A percentile compares a stretch with the other conserved stretches of the same genome.
Evolutionary conservation across 352 stramenopile genomes (phyloP).

Genomic region (Phytophthora ramorum): DNA sequence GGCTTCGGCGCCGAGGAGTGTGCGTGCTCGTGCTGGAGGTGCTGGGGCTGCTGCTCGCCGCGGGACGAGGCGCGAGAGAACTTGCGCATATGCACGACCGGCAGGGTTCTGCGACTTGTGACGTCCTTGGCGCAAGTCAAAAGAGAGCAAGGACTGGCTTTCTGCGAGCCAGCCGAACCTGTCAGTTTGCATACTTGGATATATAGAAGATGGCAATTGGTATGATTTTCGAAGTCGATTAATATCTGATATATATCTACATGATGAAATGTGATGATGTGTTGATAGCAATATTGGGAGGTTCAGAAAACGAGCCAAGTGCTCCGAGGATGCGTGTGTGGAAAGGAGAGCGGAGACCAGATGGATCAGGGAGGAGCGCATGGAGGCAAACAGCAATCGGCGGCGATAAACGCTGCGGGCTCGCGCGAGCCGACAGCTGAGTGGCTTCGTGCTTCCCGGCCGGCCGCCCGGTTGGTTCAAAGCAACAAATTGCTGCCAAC

Average conservation of each 20-base stretch:
- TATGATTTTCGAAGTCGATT: not conserved
- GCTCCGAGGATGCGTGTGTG: constrained; percentile 4
- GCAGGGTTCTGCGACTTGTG: constrained; percentile 3
- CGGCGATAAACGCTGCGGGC: constrained; percentile 23
- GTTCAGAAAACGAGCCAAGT: constrained; percentile 9
- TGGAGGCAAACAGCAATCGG: constrained; percentile 3
- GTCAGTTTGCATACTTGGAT: not conserved
- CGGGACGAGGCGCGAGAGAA: constrained; percentile 36
- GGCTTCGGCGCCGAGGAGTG: constrained; percentile 14
- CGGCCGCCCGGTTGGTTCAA: not conserved
- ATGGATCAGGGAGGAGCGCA: constrained; percentile 20
- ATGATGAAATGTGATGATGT: no score
- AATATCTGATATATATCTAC: no score
- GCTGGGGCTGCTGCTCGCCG: constrained; percentile 15
- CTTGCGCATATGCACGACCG: constrained; percentile 34
- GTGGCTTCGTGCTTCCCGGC: constrained; percentile 18
- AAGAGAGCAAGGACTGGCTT: constrained; percentile 28
- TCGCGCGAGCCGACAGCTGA: constrained; percentile 21
- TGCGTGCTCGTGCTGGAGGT: constrained; percentile 8
- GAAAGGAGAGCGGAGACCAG: constrained; percentile 26
- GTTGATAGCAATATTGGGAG: constrained; percentile 3
- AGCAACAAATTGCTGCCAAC: no score
- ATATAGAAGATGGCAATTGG: not conserved
- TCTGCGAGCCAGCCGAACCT: constrained; percentile 26
- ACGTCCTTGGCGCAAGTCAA: constrained; percentile 3